phyloP scores from a whole-genome alignment of 768 basidiomycete genomes.

The Neoboletus brunneissimus region DNA sequence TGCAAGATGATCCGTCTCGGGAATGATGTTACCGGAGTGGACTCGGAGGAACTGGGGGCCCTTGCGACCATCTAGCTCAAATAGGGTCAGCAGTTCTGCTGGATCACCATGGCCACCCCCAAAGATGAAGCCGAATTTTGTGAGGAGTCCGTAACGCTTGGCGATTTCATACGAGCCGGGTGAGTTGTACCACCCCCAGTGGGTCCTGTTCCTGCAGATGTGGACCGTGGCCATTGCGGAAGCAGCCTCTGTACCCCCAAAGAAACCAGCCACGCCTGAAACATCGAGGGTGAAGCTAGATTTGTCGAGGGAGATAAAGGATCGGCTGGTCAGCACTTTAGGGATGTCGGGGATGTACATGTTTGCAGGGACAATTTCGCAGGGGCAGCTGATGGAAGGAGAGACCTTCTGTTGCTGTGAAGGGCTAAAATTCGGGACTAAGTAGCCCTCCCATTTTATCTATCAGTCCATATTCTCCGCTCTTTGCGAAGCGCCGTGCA shows the following conservation, averaged over 20 bases:
- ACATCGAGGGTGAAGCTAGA: slow-evolving; percentile 21
- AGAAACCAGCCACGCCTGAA: slow-evolving; percentile 20
- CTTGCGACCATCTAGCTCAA: slow-evolving; percentile 6
- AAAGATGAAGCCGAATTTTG: slow-evolving; percentile 25
- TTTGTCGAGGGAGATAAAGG: slow-evolving; percentile 6
- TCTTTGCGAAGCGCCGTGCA: too few relatives aligned
- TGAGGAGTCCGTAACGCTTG: slow-evolving; percentile 29
- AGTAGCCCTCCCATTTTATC: too few relatives aligned
- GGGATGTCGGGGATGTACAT: slow-evolving; percentile 7
- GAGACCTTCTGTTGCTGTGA: neutral
- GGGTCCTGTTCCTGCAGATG: slow-evolving; percentile 24
- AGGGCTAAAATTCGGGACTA: neutral
- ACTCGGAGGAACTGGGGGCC: slow-evolving; percentile 9
- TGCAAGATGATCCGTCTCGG: slow-evolving; percentile 9
- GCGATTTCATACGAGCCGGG: slow-evolving; percentile 33
- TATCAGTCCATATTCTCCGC: too few relatives aligned
- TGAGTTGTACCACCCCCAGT: slow-evolving; percentile 35
- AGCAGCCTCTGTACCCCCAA: slow-evolving; percentile 31
- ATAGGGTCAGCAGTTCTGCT: slow-evolving; percentile 4
- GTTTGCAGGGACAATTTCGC: neutral
- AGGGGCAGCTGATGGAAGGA: neutral
- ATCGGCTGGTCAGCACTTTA: neutral
- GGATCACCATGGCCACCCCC: slow-evolving; percentile 21
- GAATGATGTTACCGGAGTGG: slow-evolving; percentile 6
- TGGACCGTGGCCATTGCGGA: slow-evolving; percentile 36